Base-by-base conservation (phyloP, 1,284 basidiomycete species). In the Chiua sp. region DNA sequence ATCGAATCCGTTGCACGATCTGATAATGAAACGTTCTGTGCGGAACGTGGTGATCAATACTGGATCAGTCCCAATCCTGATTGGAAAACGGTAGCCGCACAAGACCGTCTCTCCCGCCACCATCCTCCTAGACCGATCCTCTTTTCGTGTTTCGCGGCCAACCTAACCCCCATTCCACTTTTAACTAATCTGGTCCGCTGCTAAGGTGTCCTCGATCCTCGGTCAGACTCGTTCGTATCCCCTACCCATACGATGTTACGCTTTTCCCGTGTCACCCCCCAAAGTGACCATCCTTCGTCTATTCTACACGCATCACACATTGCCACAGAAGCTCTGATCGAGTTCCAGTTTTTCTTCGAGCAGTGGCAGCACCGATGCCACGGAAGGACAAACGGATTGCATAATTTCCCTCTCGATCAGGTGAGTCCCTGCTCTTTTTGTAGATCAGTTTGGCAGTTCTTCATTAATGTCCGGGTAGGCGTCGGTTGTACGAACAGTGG, bases 201-300 rank as follows among this genome's bases (percentile, higher is more conserved):
- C 71, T 57, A 70, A 70, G 55, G 61, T 70, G 59, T 58, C 69
- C 67, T 74, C 72, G 37, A 67, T 72, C 59, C 71, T 72, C 61
- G 73, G 73, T 71, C 70, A 60, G n/a, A n/a, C 53, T 70, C 69
- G 65, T 66, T 72, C 69, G 68, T 73, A 59, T 70, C 61, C 67
- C 57, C 64, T 65, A 60, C 64, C 67, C 58, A 53, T 61, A 63
- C 65, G 61, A 59, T 64, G 61, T 65, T 56, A 33, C 47, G 44
- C 63, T 65, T 63, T 62, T 59, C 64, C 68, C 59, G 59, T 59
- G 33, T 47, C 47, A 26, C 47, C 70, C 61, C 60, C 66, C 3
- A 57, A 62, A 26, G 57, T 49, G 60, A 69, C 0, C 47, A 47
- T 32, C 1, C 62, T 26, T 51, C 56, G 60, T 55, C 62, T 7